Conservation (phyloP, 2,329 filamentous ascomycete species). For the Epichloe bromicola region DNA sequence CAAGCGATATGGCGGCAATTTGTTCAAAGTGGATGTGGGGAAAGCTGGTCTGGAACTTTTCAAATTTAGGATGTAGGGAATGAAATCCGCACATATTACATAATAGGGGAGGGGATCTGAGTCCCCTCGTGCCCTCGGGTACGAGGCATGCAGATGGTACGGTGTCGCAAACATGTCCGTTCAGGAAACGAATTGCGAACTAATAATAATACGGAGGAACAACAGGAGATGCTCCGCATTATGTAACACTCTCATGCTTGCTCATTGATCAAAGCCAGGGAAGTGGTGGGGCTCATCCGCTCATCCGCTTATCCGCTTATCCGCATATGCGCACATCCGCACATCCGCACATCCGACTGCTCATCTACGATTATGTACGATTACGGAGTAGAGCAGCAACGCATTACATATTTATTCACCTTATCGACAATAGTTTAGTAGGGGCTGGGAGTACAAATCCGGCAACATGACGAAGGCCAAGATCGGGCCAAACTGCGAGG, state of each 20-base stretch:
- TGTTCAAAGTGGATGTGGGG: slow-evolving; percentile 70
- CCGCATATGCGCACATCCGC: neutral
- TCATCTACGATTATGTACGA: too few species aligned
- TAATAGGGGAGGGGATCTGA: too few species aligned
- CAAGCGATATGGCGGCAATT: slow-evolving; percentile 50
- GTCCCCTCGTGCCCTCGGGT: too few species aligned
- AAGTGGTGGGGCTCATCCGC: neutral
- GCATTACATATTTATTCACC: too few species aligned
- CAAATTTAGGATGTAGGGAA: slow-evolving; percentile 42
- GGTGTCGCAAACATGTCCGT: slow-evolving; percentile 2
- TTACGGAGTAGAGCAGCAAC: too few species aligned
- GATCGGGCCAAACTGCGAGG: neutral
- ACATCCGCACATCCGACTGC: too few species aligned
- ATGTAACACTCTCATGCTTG: neutral
- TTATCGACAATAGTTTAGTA: too few species aligned
- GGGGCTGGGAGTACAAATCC: too few species aligned
- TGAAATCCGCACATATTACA: too few species aligned
- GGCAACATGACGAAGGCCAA: too few species aligned
- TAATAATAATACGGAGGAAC: neutral
- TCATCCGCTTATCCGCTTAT: neutral
- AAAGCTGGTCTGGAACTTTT: slow-evolving; percentile 50
- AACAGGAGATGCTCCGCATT: too few species aligned
- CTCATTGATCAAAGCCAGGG: neutral
- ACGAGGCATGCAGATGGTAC: neutral
- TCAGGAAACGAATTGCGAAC: neutral